Evolutionary conservation across 2,329 filamentous ascomycete species (phyloP), one percentile per base, ranked within the genome.

Genomic region (Pseudogymnoascus sp.): DNA sequence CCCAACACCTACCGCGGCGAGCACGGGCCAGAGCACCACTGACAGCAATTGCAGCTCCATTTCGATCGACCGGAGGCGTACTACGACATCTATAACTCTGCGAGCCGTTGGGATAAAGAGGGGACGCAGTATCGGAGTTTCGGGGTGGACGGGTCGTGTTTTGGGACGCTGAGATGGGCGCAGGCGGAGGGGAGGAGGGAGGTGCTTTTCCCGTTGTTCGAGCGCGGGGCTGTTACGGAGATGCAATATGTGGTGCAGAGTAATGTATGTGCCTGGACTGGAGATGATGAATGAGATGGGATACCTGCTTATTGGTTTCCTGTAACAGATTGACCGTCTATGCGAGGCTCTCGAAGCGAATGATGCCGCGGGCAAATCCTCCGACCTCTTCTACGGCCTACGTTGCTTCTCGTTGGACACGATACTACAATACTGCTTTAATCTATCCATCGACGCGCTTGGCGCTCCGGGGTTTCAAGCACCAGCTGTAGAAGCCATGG

Each of bases 81-180:
- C 63, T 67, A 73, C 60, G 73, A 74, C 39, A 76, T 77, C 36
- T 76, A 77, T 66, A 74, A 72, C 63, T 69, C 69, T 60, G 69
- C 69, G 57, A 73, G 74, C 41, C 67, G 69, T 11, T 76, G 74
- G 74, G 71, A 75, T 61, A 77, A 77, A 60, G 74, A 77, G 37
- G 63, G 63, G 2, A 60, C 50, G 0, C 65, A 76, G 1, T 77
- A 77, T 63, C 66, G 66, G 16, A 69, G 68, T 50, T 77, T 78
- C 63, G 71, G 71, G 61, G 68, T 73, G 59, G 69, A 75, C 59
- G 63, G 70, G 11, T 75, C 73, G 33, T 75, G 72, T 38, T 76
- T 78, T 64, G 74, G 70, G 22, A 73, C 70, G 58, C 64, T 73
- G 37, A 76, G 69, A 5, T 73, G 74, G 61, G 64, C 65, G n/a